Evolutionary conservation across 371 early-diverging fungal genomes (phyloP), one percentile per base, ranked within the genome.

Genomic region (Actinomucor elegans): DNA sequence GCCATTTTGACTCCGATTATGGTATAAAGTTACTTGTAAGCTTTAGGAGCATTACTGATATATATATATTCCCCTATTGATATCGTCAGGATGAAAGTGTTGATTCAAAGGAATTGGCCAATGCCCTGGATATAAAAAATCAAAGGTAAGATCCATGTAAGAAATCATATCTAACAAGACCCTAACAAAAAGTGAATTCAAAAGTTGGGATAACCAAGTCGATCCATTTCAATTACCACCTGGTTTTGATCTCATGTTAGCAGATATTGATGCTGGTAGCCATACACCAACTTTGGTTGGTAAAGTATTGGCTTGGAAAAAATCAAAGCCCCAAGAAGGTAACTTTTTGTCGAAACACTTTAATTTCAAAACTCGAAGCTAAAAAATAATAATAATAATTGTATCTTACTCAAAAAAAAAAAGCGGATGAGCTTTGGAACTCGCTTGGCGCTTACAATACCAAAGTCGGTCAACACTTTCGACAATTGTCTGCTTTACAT

Each of bases 251-350:
- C 59, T 98, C 51, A 74, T 89, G 62, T 75, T 98, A 48, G 98
- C 92, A 0, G 98, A 98, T 71, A 87, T 98, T 24, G 89, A 91
- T 68, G 86, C 90, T 9, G 98, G 98, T 29, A 90, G 91, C 53
- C 88, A 90, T 79, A 98, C 98, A 2, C 96, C 95, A 14, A 85
- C 88, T 29, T 76, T 98, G 61, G 97, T 94, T 20, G 79, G 86
- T n/a, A 86, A 88, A 55, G 93, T 96, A 3, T 77, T 94, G 35
- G 73, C 61, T 27, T 98, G 97, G 97, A 80, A 91, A 26, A 86
- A 85, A 58, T 52, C 55, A 12, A 77, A 88, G 29, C 78, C 89
- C 0, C 79, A 80, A 26, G 81, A 71, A 68, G 66, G 75, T 75
- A 59, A 42, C 20, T 5, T 3, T 52, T 23, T 3, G 24, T 15